Conservation (phyloP, 306 rosid species). For the Pachyrhizus erosus region DNA sequence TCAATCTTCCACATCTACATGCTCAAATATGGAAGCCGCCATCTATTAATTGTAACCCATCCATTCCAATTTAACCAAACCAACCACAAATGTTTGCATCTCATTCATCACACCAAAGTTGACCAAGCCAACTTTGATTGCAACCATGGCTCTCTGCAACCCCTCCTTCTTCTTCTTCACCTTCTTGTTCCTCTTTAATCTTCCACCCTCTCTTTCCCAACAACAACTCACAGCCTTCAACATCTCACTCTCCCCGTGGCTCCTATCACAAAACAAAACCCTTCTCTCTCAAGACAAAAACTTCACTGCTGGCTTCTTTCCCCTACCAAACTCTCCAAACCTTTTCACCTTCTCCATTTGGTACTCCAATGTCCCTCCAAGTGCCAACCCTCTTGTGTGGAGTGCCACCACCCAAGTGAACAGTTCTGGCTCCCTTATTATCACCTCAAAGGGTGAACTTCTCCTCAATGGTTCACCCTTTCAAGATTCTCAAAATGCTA, state of each 20-base stretch:
- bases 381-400: slow-evolving; percentile 54
- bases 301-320: slow-evolving; percentile 70
- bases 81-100: neutral
- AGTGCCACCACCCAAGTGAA: slow-evolving; percentile 31
- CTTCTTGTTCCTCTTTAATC: slow-evolving; percentile 44
- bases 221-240: slow-evolving; percentile 47
- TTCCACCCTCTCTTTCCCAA: slow-evolving; percentile 49
- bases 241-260: slow-evolving; percentile 63
- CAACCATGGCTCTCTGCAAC: neutral
- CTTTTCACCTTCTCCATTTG: slow-evolving; percentile 69
- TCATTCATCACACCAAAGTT: neutral
- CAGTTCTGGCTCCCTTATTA: slow-evolving; percentile 39
- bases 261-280: slow-evolving; percentile 45
- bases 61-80: neutral
- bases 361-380: slow-evolving; percentile 45
- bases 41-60: neutral
- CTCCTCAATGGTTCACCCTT: slow-evolving; percentile 39
- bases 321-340: slow-evolving; percentile 31
- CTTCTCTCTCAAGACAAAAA: slow-evolving; percentile 58
- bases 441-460: slow-evolving; percentile 56
- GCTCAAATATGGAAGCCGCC: slow-evolving; percentile 17
- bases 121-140: neutral
- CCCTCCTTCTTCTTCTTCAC: slow-evolving; percentile 7
- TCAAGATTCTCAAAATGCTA: neutral
- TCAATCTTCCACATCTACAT: slow-evolving; percentile 5